These are phyloP conservation scores for Talaromyces verruculosus DNA, from an alignment of 2,329 filamentous ascomycete genomes.

Conservation along the genomic window DNA sequence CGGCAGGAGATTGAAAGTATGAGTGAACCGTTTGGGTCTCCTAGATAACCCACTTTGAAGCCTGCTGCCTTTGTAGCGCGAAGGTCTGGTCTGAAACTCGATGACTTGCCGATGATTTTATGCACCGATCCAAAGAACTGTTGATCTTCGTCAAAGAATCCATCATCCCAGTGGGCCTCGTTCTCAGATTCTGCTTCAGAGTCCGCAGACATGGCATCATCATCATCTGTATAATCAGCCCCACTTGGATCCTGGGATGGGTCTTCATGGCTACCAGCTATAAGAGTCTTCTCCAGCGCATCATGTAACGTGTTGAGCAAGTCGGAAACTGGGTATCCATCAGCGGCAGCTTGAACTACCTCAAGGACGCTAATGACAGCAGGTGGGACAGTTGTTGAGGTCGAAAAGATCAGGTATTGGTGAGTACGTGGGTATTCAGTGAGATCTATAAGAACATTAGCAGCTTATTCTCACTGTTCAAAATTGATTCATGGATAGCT, in stretches of 20 bases:
- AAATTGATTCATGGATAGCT: not conserved
- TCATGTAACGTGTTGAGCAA: constrained; percentile 51
- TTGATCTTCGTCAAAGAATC: constrained; percentile 21
- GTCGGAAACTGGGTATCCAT: constrained; percentile 48
- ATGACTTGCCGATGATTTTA: not conserved
- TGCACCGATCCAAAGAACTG: constrained; percentile 19
- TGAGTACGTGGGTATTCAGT: constrained; percentile 61
- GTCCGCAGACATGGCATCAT: not conserved
- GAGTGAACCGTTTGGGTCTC: constrained; percentile 51
- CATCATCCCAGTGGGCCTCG: constrained; percentile 21
- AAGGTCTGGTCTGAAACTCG: constrained; percentile 61
- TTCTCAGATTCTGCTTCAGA: constrained; percentile 20
- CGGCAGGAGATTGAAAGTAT: constrained; percentile 68
- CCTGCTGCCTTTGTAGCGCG: constrained; percentile 61
- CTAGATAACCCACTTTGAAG: constrained; percentile 66
- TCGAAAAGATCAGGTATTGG: constrained; percentile 58
- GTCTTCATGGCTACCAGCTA: constrained; percentile 17
- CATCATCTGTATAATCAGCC: not conserved
- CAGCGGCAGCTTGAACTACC: constrained; percentile 46
- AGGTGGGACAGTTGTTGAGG: constrained; percentile 41
- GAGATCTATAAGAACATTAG: constrained; percentile 47
- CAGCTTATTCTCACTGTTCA: not conserved
- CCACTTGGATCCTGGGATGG: not conserved
- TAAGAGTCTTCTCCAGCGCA: constrained; percentile 33
- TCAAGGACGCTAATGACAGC: constrained; percentile 43